Evolutionary conservation across 2,329 filamentous ascomycete species (phyloP), one percentile per base, ranked within the genome.

Genomic region (Arthroderma sp.): DNA sequence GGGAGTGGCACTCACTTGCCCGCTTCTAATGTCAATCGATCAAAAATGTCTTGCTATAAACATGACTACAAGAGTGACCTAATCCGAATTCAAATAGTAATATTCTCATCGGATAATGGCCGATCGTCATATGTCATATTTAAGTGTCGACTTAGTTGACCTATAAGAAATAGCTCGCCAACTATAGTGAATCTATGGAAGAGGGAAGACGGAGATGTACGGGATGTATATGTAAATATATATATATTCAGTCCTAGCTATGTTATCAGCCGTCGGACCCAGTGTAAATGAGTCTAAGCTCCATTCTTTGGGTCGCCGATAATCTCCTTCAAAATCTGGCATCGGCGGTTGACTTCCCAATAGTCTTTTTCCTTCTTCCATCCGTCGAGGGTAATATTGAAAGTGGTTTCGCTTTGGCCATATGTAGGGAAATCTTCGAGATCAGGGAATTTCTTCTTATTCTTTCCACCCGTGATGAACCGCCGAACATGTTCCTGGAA

Each of bases 401-500:
- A 56, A 7, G 39, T 33, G 11, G 38, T 43, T 28, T 55, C 38
- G 4, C n/a, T 41, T 17, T 21, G 23, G 5, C 58, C 58, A 38
- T 60, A 60, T 19, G 13, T 43, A 9, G 58, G 56, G 33, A 56
- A 60, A 33, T 55, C 51, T 39, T 31, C 21, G 15, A 58, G 58
- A 3, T 13, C 13, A 17, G 19, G 15, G 28, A 51, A 55, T 39
- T 33, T 43, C 15, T 43, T 37, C 4, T n/a, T 13, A 49, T 59
- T 59, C 35, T 39, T 43, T 25, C 23, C n/a, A 3, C 23, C 51
- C n/a, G 58, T 60, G 31, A 60, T 35, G 25, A 55, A 60, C 19
- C 52, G 39, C n/a, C 58, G 58, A 23, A 58, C 31, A 53, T 58
- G 54, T 44, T 58, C 56, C 25, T 60, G 58, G 31, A 58, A 60